These are phyloP conservation scores for Coemansia sp. DNA, from an alignment of 192 early-diverging fungal species.

Conservation along the genomic window DNA sequence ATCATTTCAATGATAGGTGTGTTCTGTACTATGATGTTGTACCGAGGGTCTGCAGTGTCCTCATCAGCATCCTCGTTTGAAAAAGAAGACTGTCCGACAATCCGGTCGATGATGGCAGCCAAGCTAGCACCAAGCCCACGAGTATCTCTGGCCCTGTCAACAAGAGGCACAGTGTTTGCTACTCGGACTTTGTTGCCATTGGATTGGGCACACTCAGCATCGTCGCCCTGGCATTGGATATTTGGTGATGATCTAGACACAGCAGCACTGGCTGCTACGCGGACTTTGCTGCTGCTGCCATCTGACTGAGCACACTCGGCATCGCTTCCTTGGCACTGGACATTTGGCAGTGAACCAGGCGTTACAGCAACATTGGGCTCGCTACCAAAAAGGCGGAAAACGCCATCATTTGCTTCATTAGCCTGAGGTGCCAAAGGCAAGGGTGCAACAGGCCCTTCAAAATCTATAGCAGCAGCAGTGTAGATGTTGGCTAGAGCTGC, in stretches of 20 bases:
- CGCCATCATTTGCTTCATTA: background rate
- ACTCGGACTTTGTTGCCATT: constrained; percentile 5
- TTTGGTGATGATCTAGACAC: background rate
- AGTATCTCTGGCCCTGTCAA: background rate
- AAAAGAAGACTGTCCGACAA: background rate
- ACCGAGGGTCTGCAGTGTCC: background rate
- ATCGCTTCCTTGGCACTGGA: constrained; percentile 23
- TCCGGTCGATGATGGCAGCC: constrained; percentile 6
- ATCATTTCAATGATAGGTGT: constrained; percentile 44
- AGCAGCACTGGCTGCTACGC: background rate
- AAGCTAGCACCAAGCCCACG: background rate
- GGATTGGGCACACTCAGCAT: constrained; percentile 5
- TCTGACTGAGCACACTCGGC: constrained; percentile 7
- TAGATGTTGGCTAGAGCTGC: background rate
- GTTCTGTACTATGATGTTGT: constrained; percentile 13
- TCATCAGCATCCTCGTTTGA: background rate
- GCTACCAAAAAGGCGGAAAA: too few relatives aligned
- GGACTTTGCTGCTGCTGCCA: background rate
- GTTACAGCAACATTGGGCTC: background rate
- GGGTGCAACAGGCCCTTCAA: background rate
- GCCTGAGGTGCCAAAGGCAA: background rate
- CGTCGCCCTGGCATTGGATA: constrained; percentile 28
- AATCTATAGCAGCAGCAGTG: background rate
- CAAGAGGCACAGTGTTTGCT: background rate
- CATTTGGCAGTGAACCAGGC: background rate